A percentile compares a stretch with the other conserved stretches of the same genome.
Conservation (phyloP, 805 yeast genomes). For the Isabelozyma gotoi region DNA sequence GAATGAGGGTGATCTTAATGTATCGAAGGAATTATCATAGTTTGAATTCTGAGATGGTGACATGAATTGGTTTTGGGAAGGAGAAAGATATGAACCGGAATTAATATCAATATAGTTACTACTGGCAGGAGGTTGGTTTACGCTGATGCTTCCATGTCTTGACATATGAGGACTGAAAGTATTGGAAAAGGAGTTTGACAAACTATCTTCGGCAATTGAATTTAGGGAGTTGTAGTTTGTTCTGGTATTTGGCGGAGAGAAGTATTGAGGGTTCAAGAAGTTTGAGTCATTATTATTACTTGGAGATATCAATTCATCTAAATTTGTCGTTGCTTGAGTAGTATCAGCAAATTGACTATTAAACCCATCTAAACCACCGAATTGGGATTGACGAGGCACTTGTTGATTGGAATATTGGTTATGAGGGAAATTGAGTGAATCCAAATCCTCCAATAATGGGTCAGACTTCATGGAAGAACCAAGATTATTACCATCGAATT, state of each 20-base stretch:
- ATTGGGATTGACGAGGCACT: constrained; percentile 10
- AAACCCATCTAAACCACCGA: constrained; percentile 3
- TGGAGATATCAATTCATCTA: constrained; percentile 41
- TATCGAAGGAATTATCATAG: constrained; percentile 31
- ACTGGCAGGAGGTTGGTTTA: constrained; percentile 16
- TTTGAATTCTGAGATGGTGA: constrained; percentile 28
- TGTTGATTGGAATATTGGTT: constrained; percentile 1
- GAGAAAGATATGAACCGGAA: constrained; percentile 34
- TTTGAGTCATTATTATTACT: constrained; percentile 10
- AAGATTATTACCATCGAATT: not conserved
- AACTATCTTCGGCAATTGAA: constrained; percentile 31
- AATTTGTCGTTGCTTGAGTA: constrained; percentile 18
- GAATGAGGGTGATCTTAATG: constrained; percentile 33
- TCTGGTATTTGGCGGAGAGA: constrained; percentile 34
- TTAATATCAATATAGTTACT: constrained; percentile 19
- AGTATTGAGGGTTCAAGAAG: constrained; percentile 38
- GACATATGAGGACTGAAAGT: constrained; percentile 30
- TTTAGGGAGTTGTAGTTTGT: constrained; percentile 24
- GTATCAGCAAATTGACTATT: constrained; percentile 9
- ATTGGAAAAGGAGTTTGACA: constrained; percentile 7
- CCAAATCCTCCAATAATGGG: constrained; percentile 33
- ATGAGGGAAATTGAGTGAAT: constrained; percentile 14
- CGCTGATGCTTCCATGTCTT: constrained; percentile 31
- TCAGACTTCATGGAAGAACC: constrained; percentile 12
- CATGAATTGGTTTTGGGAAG: constrained; percentile 27